Evolutionary conservation across 129 eudicot genomes (phyloP), one percentile per base, ranked within the genome.

Genomic region (Oenanthe sinensis): DNA sequence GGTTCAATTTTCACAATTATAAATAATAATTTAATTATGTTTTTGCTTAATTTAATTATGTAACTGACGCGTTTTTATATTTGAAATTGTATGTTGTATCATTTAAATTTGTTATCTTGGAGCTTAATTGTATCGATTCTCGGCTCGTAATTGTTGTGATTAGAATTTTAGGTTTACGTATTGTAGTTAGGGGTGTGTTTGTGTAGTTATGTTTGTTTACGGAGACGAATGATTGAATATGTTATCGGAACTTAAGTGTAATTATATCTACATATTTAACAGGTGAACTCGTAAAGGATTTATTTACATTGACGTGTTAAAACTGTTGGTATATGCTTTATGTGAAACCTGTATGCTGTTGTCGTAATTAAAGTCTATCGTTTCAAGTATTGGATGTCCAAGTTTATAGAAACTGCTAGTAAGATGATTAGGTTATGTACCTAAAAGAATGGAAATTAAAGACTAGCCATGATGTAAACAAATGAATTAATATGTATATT

Each of bases 1-100:
- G 98, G 98, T 95, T 12, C 68, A 12, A 6, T 73, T 28, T 10
- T 7, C 8, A 0, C 19, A 85, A 74, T 85, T 83, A 82, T 79
- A 84, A 45, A 82, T 79, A 81, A 45, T 22, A 3, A 9, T 24
- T 60, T 72, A 30, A 40, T 75, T 13, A 6, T 14, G 4, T 82
- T 4, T 0, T 36, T 16, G 4, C 5, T 37, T 11, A 36, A 0
- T 36, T 28, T 37, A 33, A 3, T 14, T 16, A 4, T 63, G 2
- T 28, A 3, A 11, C 28, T 67, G 5, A 11, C 22, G 22, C 72
- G 39, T 67, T 14, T 65, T 26, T 67, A 30, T 67, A 26, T 28
- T 6, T 60, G 33, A n/a, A 60, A 60, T 60, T 60, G 68, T 58
- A 2, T 58, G 65, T n/a, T 6, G 13, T 58, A 7, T 58, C 6